Conservation (phyloP, 345 rosid genomes). For the Bretschneidera sinensis region DNA sequence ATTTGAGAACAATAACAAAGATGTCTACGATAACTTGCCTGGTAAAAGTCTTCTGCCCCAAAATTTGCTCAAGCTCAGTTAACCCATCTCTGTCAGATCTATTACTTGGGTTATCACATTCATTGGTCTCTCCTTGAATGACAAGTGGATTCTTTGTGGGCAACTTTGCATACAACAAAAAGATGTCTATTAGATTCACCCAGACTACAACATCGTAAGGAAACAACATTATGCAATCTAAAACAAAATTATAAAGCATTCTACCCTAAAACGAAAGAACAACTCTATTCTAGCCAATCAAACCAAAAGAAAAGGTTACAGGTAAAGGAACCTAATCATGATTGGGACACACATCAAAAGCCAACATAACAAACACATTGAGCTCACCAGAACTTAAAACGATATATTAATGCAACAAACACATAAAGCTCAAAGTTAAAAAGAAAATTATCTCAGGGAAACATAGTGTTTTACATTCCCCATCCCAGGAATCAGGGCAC, state of each 20-base stretch:
- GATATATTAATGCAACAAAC: too few relatives aligned
- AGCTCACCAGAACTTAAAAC: too few relatives aligned
- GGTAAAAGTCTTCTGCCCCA: slow-evolving; percentile 73
- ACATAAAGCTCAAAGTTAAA: too few relatives aligned
- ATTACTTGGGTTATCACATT: slow-evolving; percentile 22
- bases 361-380: background rate
- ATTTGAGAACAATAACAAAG: too few relatives aligned
- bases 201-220: background rate
- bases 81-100: slow-evolving; percentile 29
- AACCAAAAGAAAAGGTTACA: background rate
- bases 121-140: slow-evolving; percentile 24
- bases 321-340: background rate
- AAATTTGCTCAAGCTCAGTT: slow-evolving; percentile 46
- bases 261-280: background rate
- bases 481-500: too few relatives aligned
- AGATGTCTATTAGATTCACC: slow-evolving; percentile 11
- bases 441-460: too few relatives aligned
- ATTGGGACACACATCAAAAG: background rate
- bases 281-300: background rate
- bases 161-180: slow-evolving; percentile 21
- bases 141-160: slow-evolving; percentile 26
- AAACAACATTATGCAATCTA: background rate
- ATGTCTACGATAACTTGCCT: slow-evolving; percentile 38
- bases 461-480: too few relatives aligned
- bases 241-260: background rate